These are phyloP conservation scores for Penicillium sp. DNA, from an alignment of 2,329 filamentous ascomycete species.

Conservation along the genomic window DNA sequence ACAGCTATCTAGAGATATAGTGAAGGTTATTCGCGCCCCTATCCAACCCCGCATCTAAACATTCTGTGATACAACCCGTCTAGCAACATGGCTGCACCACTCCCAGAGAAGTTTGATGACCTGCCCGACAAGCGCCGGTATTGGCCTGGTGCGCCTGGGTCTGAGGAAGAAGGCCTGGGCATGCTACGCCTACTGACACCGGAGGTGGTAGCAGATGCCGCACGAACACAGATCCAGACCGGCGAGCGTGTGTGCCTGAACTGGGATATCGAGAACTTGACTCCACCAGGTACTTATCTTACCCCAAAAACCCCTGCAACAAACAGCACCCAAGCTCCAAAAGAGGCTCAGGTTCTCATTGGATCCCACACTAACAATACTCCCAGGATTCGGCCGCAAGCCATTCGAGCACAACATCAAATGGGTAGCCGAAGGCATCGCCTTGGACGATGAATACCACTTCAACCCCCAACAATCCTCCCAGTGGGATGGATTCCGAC, in stretches of 20 bases:
- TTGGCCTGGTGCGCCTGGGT: slow-evolving; percentile 50
- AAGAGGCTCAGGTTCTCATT: no score
- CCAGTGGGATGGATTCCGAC: slow-evolving; percentile 57
- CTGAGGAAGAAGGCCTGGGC: slow-evolving; percentile 56
- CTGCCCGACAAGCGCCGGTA: slow-evolving; percentile 53
- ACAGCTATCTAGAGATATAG: background rate
- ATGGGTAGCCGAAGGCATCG: slow-evolving; percentile 44
- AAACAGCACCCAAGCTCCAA: background rate
- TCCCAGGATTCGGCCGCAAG: slow-evolving; percentile 52
- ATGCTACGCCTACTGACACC: slow-evolving; percentile 56
- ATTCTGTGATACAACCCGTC: background rate
- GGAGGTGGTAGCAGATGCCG: slow-evolving; percentile 52
- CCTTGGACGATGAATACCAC: slow-evolving; percentile 53
- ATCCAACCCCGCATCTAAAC: background rate
- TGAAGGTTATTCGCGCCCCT: background rate
- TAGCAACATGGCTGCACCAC: background rate
- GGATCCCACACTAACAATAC: background rate
- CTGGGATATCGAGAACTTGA: slow-evolving; percentile 59
- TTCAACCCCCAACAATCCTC: slow-evolving; percentile 56
- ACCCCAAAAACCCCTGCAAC: background rate
- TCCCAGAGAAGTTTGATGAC: slow-evolving; percentile 38
- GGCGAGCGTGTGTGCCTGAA: slow-evolving; percentile 57
- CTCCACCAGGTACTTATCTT: slow-evolving; percentile 36
- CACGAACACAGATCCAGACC: slow-evolving; percentile 53
- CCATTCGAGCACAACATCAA: slow-evolving; percentile 57